A percentile compares a stretch with the other conserved stretches of the same genome.
phyloP scores from a whole-genome alignment of 2,329 filamentous ascomycete genomes.

The Fusarium bactridioides region DNA sequence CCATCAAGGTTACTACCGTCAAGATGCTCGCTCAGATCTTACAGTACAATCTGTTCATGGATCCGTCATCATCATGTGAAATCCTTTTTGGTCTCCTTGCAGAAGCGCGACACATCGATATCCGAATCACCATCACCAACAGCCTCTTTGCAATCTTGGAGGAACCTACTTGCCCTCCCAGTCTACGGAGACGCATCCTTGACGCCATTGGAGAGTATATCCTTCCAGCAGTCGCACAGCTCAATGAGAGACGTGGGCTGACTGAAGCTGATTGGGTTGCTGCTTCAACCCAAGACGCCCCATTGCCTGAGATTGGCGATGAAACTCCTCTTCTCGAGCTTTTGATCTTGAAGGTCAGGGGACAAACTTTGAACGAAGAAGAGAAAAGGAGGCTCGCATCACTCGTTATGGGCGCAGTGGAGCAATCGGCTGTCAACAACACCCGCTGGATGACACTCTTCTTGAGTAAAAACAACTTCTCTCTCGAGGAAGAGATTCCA shows the following conservation, averaged over 20 bases:
- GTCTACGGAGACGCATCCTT: slow-evolving; percentile 35
- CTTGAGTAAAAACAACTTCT: slow-evolving; percentile 41
- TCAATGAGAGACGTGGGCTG: slow-evolving; percentile 42
- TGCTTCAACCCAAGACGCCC: not conserved
- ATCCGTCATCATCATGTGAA: slow-evolving; percentile 35
- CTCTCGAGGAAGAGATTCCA: slow-evolving; percentile 36
- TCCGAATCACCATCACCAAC: slow-evolving; percentile 41
- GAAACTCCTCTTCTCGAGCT: slow-evolving; percentile 9
- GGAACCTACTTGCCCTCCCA: slow-evolving; percentile 9
- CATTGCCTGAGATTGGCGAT: slow-evolving; percentile 16
- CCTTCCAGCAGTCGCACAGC: slow-evolving; percentile 41
- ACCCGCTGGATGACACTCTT: slow-evolving; percentile 46
- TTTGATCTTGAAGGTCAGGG: not conserved
- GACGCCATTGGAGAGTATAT: slow-evolving; percentile 39
- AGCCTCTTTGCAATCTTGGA: slow-evolving; percentile 40
- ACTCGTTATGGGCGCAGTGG: slow-evolving; percentile 38
- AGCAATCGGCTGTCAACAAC: slow-evolving; percentile 43
- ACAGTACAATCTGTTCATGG: slow-evolving; percentile 40
- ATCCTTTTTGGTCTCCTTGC: slow-evolving; percentile 43
- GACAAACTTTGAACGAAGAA: not conserved
- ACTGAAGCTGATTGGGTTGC: slow-evolving; percentile 43
- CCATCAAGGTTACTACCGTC: slow-evolving; percentile 48
- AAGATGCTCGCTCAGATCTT: slow-evolving; percentile 50
- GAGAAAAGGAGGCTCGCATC: slow-evolving; percentile 25
- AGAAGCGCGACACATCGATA: slow-evolving; percentile 45